Conservation (phyloP, 2,329 filamentous ascomycete species). For the Monosporascus sp. region DNA sequence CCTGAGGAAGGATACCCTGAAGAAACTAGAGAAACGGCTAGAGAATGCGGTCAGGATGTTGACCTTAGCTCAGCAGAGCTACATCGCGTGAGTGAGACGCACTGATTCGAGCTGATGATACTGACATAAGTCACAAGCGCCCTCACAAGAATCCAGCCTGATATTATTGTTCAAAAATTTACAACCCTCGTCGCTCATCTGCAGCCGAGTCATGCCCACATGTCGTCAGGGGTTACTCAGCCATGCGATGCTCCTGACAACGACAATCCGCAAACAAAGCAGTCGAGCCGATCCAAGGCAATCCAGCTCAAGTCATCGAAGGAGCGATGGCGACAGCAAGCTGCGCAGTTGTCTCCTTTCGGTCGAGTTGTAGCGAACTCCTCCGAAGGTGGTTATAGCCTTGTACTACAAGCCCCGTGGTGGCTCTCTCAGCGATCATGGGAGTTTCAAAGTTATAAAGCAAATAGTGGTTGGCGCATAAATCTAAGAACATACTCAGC, state of each 20-base stretch:
- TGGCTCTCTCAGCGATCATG: constrained; percentile 1
- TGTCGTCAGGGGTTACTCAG: not conserved
- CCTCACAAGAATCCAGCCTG: constrained; percentile 12
- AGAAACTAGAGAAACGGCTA: constrained; percentile 12
- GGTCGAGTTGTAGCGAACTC: not conserved
- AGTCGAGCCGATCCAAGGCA: not conserved
- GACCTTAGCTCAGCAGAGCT: constrained; percentile 13
- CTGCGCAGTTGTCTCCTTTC: not conserved
- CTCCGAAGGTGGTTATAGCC: not conserved
- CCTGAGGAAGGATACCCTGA: constrained; percentile 17
- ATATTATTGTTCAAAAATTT: constrained; percentile 15
- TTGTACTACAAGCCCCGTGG: not conserved
- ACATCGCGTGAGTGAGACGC: constrained; percentile 13
- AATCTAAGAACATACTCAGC: constrained; percentile 5
- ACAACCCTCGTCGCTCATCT: not conserved
- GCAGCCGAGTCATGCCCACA: not conserved
- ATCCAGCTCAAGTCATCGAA: not conserved
- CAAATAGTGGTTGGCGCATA: constrained; percentile 6
- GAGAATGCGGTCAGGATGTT: constrained; percentile 16
- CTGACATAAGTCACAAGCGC: constrained; percentile 9
- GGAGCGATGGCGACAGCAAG: not conserved
- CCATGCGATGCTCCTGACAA: not conserved
- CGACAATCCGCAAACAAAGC: not conserved
- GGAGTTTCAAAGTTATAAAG: constrained; percentile 9
- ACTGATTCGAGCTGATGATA: not conserved